Evolutionary conservation across 208 protist species (phyloP).

Genomic region (Naegleria gruberi): DNA sequence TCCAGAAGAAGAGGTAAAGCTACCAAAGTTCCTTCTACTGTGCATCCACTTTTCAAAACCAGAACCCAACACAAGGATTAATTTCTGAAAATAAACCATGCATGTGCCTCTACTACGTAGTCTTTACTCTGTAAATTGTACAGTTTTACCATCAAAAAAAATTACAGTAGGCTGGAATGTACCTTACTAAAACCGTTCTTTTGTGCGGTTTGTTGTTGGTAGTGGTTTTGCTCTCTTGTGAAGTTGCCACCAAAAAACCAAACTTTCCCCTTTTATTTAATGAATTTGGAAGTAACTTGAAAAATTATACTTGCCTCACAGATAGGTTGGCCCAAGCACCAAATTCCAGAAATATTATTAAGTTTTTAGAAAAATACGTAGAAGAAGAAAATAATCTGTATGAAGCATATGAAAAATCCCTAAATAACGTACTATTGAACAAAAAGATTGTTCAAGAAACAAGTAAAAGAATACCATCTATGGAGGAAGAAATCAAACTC

Average conservation of each 20-base stretch:
- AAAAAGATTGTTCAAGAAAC: no score
- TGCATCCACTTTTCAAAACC: neutral
- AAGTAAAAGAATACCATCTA: no score
- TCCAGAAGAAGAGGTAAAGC: neutral
- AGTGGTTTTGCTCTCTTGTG: no score
- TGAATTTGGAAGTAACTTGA: neutral
- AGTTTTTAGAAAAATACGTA: neutral
- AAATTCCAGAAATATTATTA: neutral
- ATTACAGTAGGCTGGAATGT: neutral
- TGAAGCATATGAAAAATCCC: no score
- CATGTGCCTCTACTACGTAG: no score
- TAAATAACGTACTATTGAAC: no score
- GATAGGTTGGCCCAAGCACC: neutral
- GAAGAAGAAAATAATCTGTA: neutral
- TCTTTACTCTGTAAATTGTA: no score
- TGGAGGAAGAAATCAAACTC: no score
- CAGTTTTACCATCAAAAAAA: no score
- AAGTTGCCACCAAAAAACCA: neutral
- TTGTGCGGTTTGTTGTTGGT: no score
- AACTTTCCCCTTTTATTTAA: neutral
- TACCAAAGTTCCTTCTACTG: neutral
- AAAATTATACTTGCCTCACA: no score
- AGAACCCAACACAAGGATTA: neutral
- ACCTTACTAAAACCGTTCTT: neutral
- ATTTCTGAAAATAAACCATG: neutral